These are phyloP conservation scores for Cardamine resedifolia DNA, from an alignment of 345 rosid species.

Conservation along the genomic window DNA sequence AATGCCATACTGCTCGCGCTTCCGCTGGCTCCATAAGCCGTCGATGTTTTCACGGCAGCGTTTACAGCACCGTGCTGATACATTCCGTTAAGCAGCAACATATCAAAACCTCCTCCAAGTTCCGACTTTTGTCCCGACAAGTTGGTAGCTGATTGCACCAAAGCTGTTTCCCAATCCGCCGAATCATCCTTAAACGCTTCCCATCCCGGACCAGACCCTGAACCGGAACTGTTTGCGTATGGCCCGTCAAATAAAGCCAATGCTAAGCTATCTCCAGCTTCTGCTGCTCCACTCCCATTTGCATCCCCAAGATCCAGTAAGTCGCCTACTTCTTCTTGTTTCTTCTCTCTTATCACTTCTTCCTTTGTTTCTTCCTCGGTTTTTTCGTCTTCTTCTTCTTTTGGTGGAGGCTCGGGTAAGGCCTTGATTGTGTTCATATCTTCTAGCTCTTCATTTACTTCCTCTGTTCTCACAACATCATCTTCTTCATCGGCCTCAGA, in stretches of 20 bases:
- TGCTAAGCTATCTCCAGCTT: slow-evolving; percentile 52
- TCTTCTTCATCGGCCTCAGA: slow-evolving; percentile 30
- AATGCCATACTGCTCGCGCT: slow-evolving; percentile 67
- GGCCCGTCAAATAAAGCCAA: slow-evolving; percentile 66
- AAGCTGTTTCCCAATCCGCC: slow-evolving; percentile 72
- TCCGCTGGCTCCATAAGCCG: slow-evolving; percentile 43
- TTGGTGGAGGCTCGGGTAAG: slow-evolving; percentile 55
- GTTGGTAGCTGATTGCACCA: slow-evolving; percentile 64
- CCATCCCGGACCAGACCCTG: slow-evolving; percentile 46
- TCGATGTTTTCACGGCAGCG: slow-evolving; percentile 25
- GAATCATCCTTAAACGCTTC: slow-evolving; percentile 61
- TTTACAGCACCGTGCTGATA: slow-evolving; percentile 38
- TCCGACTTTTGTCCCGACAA: slow-evolving; percentile 41
- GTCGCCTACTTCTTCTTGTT: slow-evolving; percentile 44
- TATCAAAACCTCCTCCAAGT: slow-evolving; percentile 45
- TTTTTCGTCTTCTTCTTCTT: slow-evolving; percentile 28
- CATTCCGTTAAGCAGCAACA: slow-evolving; percentile 44
- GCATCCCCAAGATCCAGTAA: slow-evolving; percentile 57
- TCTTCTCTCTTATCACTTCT: slow-evolving; percentile 31
- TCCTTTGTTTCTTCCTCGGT: slow-evolving; percentile 23
- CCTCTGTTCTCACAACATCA: slow-evolving; percentile 29
- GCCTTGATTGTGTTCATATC: slow-evolving; percentile 60
- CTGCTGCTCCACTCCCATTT: slow-evolving; percentile 30
- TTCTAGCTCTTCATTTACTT: slow-evolving; percentile 37
- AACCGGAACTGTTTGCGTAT: slow-evolving; percentile 23